Base-by-base conservation (phyloP, 108 stramenopile genomes). In the Cyclotella sp. region DNA sequence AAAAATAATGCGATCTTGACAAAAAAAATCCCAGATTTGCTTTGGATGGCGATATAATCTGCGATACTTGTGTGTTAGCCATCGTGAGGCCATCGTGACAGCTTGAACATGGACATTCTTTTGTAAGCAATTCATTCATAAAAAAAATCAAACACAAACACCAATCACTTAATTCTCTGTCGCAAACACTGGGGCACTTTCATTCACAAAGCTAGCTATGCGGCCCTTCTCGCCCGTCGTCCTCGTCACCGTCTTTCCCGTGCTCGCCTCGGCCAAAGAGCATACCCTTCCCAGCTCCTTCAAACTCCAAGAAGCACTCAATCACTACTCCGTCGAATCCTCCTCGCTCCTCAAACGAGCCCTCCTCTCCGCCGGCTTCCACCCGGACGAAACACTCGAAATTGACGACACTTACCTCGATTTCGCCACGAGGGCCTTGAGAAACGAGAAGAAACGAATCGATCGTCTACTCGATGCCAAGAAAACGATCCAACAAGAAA, bases 351-450 rank as follows among this genome's bases (percentile, higher is more conserved):
- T 82, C 14, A 71, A 75, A 42, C 44, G 63, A 15, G 63, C 81
- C 19, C 30, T 82, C 51, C 68, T 75, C 54, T n/a, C 26, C 4
- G 81, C 73, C n/a, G 81, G 81, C 61, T 82, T 82, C 39, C 47
- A 58, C 55, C 41, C 74, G 0, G 81, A 82, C 16, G 70, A 75
- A 49, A 75, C 63, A 10, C 22, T 73, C 46, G 75, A 74, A 55
- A 27, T 74, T 22, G 62, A 66, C 63, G 75, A 76, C 19, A 63
- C 62, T 13, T 82, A 82, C 61, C 64, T 82, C 22, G 75, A 82
- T 53, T 72, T 82, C 45, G 81, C 81, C 24, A 63, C 70, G 1
- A 30, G 74, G 15, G 81, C 81, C 9, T 21, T 82, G 22, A 53
- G 3, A 14, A 30, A 44, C 29, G 81, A 82, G 34, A 70, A 69